Percentiles rank a stretch among this genome's conserved stretches.
phyloP scores from a whole-genome alignment of 345 rosid species.

The Erodium maritimum region DNA sequence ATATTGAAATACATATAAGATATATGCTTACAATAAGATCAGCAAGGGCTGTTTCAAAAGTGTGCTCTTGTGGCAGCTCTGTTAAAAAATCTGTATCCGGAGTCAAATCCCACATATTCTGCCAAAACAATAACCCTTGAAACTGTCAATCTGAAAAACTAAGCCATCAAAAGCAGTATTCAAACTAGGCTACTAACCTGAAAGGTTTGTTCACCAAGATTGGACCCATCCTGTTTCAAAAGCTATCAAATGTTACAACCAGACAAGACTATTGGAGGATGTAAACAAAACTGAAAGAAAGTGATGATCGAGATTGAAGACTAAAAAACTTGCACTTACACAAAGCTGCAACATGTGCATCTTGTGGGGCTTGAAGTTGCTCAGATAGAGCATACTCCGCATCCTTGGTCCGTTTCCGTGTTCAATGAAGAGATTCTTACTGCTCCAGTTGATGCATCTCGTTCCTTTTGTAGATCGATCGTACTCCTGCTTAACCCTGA shows the following conservation, averaged over 20 bases:
- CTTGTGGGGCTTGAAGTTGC: constrained; percentile 22
- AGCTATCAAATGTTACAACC: not conserved
- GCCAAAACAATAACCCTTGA: not conserved
- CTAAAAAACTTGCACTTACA: constrained; percentile 25
- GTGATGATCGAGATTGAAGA: not conserved
- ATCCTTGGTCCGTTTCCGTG: constrained; percentile 21
- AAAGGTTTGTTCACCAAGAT: constrained; percentile 19
- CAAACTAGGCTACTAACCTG: constrained; percentile 27
- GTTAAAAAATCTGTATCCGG: constrained; percentile 45
- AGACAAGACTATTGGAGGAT: not conserved
- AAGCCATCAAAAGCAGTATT: not conserved
- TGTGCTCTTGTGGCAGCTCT: constrained; percentile 55
- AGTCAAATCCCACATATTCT: constrained; percentile 83
- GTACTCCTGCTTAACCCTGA: constrained; percentile 23
- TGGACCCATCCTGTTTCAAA: constrained; percentile 44
- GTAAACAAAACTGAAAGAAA: not conserved
- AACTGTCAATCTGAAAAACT: not conserved
- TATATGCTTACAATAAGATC: constrained; percentile 51
- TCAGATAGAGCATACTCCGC: constrained; percentile 15
- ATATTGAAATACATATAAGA: not conserved
- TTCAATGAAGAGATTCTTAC: constrained; percentile 13
- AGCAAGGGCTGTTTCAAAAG: constrained; percentile 57
- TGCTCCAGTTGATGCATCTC: constrained; percentile 24
- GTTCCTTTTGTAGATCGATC: constrained; percentile 5
- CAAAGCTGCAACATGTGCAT: constrained; percentile 36